Conservation (phyloP, 768 basidiomycete species). For the Filobasidium wieringae region DNA sequence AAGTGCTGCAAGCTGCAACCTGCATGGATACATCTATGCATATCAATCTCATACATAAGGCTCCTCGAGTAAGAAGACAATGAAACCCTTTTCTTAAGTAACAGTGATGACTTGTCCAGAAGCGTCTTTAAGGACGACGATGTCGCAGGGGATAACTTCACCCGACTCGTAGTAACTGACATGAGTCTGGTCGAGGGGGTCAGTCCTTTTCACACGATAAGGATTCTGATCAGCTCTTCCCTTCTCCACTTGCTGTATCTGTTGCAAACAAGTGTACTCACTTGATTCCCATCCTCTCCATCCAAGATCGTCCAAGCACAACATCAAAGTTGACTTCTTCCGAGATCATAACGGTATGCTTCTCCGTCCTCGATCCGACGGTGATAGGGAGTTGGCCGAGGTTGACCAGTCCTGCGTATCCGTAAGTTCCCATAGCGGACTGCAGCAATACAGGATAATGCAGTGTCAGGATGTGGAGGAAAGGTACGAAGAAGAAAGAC, state of each 20-base stretch:
- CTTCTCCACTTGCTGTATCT: not conserved
- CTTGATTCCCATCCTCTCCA: constrained; percentile 57
- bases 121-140: constrained; percentile 80
- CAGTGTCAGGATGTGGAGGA: not conserved
- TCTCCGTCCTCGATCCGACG: constrained; percentile 38
- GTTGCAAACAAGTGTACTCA: constrained; percentile 13
- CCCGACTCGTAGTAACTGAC: constrained; percentile 85
- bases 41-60: no score
- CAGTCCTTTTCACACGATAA: constrained; percentile 43
- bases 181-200: constrained; percentile 71
- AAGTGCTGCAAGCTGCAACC: no score
- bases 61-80: not conserved
- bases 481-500: not conserved
- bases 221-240: not conserved
- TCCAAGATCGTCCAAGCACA: constrained; percentile 70
- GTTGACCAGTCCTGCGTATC: constrained; percentile 63
- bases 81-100: constrained; percentile 44
- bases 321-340: constrained; percentile 96
- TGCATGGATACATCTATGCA: no score
- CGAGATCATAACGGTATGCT: constrained; percentile 62
- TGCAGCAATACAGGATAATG: constrained; percentile 3
- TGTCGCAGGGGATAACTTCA: constrained; percentile 80
- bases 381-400: constrained; percentile 83
- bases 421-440: constrained; percentile 74
- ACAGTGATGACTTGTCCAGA: constrained; percentile 81